Base-by-base conservation (phyloP, 2,329 filamentous ascomycete species). In the Pseudocercospora fijiensis region DNA sequence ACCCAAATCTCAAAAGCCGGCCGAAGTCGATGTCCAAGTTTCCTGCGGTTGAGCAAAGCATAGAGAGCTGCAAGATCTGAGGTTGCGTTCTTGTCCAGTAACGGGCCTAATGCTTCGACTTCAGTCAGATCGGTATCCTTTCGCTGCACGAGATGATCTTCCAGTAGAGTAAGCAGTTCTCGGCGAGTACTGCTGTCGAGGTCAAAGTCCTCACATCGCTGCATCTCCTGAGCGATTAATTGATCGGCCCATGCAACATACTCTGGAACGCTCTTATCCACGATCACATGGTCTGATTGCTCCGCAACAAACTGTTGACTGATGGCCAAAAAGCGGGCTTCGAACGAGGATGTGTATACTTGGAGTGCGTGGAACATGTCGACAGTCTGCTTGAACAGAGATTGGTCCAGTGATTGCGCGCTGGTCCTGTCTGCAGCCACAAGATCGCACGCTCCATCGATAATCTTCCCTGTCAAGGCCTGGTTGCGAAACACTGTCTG, bases 361-460 rank as follows among this genome's bases (percentile, higher is more conserved):
- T 88, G 87, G 52, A 97, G 84, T n/a, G 92, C 86, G 70, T 96
- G 88, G 65, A 98, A 84, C 85, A 97, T 92, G 63, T 87, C 85
- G 57, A 98, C 86, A 0, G 90, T 85, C 61, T 91, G 87, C 67
- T 85, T 87, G 58, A 98, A 85, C n/a, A 78, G 76, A 0, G 84
- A 77, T 68, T 92, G 86, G 68, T 90, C 87, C 0, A 85, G 72
- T 70, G 73, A 83, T 76, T 77, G 78, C 58, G 74, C 81, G 7
- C 75, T 82, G 43, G 78, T 81, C 57, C 95, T 87, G 74, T 96
- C 91, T 49, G 84, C 85, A 28, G 88, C 82, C 16, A 98, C 84
- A 49, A 98, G 79, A 64, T 90, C 84, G 74, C 90, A 96, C 47
- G 93, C 87, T 9, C 92, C 91, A 68, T 84, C 80, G n/a, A 89